These are phyloP conservation scores for Rhodotorula sp. DNA, from an alignment of 1,284 basidiomycete species.

Conservation along the genomic window DNA sequence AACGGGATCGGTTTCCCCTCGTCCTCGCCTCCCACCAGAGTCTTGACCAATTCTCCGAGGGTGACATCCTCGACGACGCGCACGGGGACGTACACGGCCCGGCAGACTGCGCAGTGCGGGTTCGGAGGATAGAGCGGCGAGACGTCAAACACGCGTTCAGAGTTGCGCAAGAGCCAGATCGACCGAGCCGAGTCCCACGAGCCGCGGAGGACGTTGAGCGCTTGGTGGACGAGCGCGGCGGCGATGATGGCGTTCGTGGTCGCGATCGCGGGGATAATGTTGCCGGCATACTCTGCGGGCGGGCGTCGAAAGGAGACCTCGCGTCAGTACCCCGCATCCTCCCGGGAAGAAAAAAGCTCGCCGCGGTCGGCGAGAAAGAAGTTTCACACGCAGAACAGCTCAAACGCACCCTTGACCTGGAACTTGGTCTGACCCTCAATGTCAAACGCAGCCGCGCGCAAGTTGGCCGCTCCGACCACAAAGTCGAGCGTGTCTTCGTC, in stretches of 20 bases:
- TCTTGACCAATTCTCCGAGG: constrained; percentile 69
- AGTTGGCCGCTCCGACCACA: constrained; percentile 88
- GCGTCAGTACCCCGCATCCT: not conserved
- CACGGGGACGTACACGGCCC: constrained; percentile 76
- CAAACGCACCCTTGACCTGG: constrained; percentile 79
- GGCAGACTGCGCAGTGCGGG: constrained; percentile 74
- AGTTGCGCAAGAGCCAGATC: constrained; percentile 42
- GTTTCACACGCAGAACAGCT: not conserved
- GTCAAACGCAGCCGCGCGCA: constrained; percentile 83
- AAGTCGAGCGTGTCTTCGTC: constrained; percentile 96
- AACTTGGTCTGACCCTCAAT: constrained; percentile 88
- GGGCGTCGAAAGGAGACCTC: not conserved
- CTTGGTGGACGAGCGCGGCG: constrained; percentile 88
- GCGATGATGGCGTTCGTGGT: constrained; percentile 98
- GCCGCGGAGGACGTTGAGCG: constrained; percentile 67
- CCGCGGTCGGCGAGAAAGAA: not conserved
- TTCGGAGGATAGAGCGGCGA: constrained; percentile 62
- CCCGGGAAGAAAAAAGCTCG: not conserved
- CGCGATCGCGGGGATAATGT: constrained; percentile 98
- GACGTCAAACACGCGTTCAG: constrained; percentile 54
- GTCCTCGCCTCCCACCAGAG: constrained; percentile 50
- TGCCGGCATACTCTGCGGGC: constrained; percentile 91
- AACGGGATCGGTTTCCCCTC: constrained; percentile 44
- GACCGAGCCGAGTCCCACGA: constrained; percentile 47
- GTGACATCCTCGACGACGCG: constrained; percentile 68